A percentile compares a stretch with the other conserved stretches of the same genome.
Evolutionary conservation across 2,329 filamentous ascomycete genomes (phyloP).

Genomic region (Colletotrichum endophyticum): DNA sequence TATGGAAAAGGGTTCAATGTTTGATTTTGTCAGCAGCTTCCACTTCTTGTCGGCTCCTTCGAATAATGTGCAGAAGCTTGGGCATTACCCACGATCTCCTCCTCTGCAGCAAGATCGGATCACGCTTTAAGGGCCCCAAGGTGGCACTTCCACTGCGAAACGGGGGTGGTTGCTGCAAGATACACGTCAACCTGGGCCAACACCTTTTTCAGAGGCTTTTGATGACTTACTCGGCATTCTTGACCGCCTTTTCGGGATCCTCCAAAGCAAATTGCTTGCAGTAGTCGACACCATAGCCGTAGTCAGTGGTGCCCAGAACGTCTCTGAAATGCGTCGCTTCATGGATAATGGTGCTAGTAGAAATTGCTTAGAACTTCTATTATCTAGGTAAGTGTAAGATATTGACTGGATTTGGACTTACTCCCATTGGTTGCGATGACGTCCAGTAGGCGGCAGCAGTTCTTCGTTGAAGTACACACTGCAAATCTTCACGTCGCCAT

Average conservation of each 20-base stretch:
- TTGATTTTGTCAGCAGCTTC: not conserved
- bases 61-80: too few relatives aligned
- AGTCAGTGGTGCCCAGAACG: not conserved
- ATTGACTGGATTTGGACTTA: not conserved
- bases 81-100: not conserved
- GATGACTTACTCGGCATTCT: not conserved
- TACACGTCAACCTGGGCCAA: not conserved
- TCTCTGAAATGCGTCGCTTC: not conserved
- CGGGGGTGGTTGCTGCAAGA: not conserved
- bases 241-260: not conserved
- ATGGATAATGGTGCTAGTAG: not conserved
- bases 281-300: not conserved
- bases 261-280: not conserved
- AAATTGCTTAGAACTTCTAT: not conserved
- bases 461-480: not conserved
- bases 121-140: not conserved
- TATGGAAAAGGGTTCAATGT: not conserved
- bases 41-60: not conserved
- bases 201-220: not conserved
- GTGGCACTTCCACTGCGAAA: not conserved
- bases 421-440: not conserved
- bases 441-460: not conserved
- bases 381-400: not conserved
- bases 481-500: not conserved
- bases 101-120: not conserved